Evolutionary conservation across 805 yeast genomes (phyloP).

Genomic region (Saccharomycopsis vini): DNA sequence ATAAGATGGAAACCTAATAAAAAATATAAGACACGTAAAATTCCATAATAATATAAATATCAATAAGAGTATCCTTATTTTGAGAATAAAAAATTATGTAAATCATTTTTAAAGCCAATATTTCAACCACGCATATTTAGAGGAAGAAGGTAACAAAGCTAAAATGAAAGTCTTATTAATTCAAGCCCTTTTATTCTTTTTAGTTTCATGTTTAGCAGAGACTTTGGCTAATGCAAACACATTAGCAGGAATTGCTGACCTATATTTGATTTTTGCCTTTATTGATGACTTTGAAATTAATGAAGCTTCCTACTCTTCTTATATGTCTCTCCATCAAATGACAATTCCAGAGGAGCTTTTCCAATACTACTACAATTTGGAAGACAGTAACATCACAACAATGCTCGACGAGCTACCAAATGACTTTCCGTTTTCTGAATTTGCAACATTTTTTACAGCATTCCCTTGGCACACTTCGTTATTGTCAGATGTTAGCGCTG

Average conservation of each 20-base stretch:
- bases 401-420: conserved; percentile 22
- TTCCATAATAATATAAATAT: no score
- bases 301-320: conserved; percentile 24
- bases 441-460: conserved; percentile 25
- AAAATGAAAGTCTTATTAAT: background rate
- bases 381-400: conserved; percentile 9
- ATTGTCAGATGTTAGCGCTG: conserved; percentile 21
- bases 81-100: no score
- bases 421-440: conserved; percentile 28
- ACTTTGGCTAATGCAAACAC: conserved; percentile 20
- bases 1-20: no score
- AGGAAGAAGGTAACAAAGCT: no score
- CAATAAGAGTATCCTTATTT: no score
- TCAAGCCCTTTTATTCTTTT: background rate
- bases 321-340: conserved; percentile 23
- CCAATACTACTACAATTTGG: conserved; percentile 25
- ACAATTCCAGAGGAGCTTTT: conserved; percentile 25
- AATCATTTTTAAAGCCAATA: no score
- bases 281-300: conserved; percentile 22
- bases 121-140: no score
- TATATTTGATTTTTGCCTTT: conserved; percentile 22
- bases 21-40: no score
- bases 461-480: conserved; percentile 30
- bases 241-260: conserved; percentile 25
- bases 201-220: conserved; percentile 1